phyloP scores from a whole-genome alignment of 345 rosid species.

The Pistacia vera region DNA sequence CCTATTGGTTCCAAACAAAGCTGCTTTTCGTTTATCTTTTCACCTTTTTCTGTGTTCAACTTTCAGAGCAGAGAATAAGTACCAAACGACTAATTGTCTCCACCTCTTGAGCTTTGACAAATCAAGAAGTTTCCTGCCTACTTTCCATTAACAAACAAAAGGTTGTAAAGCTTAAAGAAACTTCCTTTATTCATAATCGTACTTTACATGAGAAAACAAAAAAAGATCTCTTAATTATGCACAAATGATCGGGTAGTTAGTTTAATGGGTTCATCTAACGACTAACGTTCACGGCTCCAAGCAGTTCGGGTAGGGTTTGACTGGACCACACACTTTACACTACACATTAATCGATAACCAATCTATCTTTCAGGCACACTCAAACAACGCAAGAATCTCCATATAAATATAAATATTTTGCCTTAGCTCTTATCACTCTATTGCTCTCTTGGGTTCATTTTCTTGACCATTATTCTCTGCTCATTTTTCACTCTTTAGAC shows the following conservation, averaged over 20 bases:
- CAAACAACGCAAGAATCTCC: not conserved
- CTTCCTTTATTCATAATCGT: too few relatives aligned
- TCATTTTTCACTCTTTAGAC: not conserved
- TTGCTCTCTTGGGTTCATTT: not conserved
- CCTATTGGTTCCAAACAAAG: not conserved
- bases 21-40: not conserved
- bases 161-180: not conserved
- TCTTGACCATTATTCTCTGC: not conserved
- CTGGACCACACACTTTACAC: not conserved
- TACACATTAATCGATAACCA: not conserved
- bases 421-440: not conserved
- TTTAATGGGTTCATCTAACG: not conserved
- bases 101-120: not conserved
- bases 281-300: too few relatives aligned
- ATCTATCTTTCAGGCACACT: not conserved
- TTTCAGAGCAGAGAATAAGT: slow-evolving; percentile 10
- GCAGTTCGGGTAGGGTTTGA: slow-evolving; percentile 14
- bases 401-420: not conserved
- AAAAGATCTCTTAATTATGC: too few relatives aligned
- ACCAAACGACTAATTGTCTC: not conserved
- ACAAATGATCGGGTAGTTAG: not conserved
- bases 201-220: too few relatives aligned
- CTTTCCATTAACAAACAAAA: not conserved
- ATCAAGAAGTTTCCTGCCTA: slow-evolving; percentile 1
- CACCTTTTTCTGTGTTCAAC: not conserved